phyloP scores from a whole-genome alignment of 192 early-diverging fungal species.

The Backusella sp. region DNA sequence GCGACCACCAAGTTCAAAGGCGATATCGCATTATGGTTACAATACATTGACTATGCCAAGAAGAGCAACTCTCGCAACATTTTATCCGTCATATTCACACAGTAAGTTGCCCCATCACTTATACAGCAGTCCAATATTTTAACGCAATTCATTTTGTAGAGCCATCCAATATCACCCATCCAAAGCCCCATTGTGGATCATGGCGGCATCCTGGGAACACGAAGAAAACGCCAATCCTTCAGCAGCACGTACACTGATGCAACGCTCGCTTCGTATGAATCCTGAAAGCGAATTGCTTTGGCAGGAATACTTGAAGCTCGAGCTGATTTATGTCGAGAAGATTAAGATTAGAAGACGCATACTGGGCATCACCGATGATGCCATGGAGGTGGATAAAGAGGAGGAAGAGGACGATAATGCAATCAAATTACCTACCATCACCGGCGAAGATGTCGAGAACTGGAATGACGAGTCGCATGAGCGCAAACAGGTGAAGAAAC shows the following conservation, averaged over 20 bases:
- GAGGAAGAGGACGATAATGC: slow-evolving; percentile 46
- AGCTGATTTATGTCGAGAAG: slow-evolving; percentile 86
- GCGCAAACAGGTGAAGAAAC: slow-evolving; percentile 30
- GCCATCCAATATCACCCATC: slow-evolving; percentile 87
- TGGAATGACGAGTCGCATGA: slow-evolving; percentile 42
- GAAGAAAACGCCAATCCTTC: slow-evolving; percentile 79
- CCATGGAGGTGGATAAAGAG: slow-evolving; percentile 25
- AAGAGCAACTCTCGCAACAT: slow-evolving; percentile 49
- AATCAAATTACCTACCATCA: slow-evolving; percentile 54
- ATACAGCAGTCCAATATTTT: neutral
- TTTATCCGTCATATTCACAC: slow-evolving; percentile 73
- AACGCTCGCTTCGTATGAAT: slow-evolving; percentile 85
- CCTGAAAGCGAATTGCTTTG: slow-evolving; percentile 70
- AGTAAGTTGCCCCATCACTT: slow-evolving; percentile 34
- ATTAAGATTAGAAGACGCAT: slow-evolving; percentile 78
- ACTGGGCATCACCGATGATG: slow-evolving; percentile 62
- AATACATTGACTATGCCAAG: slow-evolving; percentile 87
- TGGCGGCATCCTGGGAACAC: slow-evolving; percentile 89
- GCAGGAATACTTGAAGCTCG: slow-evolving; percentile 93
- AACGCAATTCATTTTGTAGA: slow-evolving; percentile 27
- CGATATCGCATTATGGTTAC: slow-evolving; percentile 83
- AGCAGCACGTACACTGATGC: slow-evolving; percentile 81
- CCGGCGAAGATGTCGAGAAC: slow-evolving; percentile 50
- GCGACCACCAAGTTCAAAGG: slow-evolving; percentile 75
- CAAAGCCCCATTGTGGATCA: slow-evolving; percentile 84